Evolutionary conservation across 371 early-diverging fungal species (phyloP).

Genomic region (Nematocida ironsii): DNA sequence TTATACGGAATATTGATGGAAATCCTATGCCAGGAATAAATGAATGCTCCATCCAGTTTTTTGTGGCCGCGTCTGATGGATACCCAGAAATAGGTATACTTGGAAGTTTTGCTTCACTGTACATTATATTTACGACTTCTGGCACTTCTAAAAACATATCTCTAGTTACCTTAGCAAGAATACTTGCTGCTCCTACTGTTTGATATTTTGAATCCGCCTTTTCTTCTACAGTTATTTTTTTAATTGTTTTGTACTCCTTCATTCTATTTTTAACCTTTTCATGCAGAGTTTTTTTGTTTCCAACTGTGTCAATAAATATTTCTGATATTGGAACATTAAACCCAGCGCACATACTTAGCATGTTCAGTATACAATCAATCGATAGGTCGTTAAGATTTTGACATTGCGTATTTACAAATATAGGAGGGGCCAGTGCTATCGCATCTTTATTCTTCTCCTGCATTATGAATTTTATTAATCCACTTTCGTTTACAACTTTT

Average conservation of each 20-base stretch:
- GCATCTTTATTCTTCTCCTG: neutral
- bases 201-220: constrained; percentile 92
- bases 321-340: neutral
- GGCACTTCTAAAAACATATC: constrained; percentile 74
- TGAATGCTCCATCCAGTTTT: constrained; percentile 77
- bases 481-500: neutral
- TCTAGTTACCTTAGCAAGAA: constrained; percentile 90
- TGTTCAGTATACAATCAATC: constrained; percentile 75
- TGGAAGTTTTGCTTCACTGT: constrained; percentile 72
- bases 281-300: constrained; percentile 80
- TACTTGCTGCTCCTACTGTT: constrained; percentile 93
- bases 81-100: constrained; percentile 87
- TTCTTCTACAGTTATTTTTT: constrained; percentile 77
- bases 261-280: constrained; percentile 77
- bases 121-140: constrained; percentile 53
- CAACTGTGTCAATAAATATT: constrained; percentile 89
- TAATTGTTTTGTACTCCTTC: constrained; percentile 62
- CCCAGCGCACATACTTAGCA: constrained; percentile 49
- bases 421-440: neutral
- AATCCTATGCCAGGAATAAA: constrained; percentile 84
- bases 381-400: constrained; percentile 87
- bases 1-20: constrained; percentile 83
- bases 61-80: constrained; percentile 89
- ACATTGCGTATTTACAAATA: neutral
- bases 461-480: neutral